phyloP scores from a whole-genome alignment of 345 rosid genomes.

The Murraya koenigii region DNA sequence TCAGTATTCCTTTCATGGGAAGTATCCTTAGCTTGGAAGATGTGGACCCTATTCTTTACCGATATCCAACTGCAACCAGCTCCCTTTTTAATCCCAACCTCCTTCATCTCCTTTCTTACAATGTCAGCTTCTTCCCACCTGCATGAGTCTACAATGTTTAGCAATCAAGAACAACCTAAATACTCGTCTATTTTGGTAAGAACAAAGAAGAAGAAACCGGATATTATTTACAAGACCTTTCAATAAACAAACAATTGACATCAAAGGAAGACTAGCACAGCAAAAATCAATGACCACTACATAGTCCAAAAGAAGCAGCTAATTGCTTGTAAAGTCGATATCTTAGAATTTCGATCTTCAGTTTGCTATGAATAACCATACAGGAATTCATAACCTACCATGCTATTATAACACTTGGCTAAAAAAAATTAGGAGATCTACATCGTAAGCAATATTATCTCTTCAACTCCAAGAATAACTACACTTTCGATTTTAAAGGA shows the following conservation, averaged over 20 bases:
- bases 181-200: neutral
- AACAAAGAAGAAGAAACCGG: neutral
- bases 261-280: neutral
- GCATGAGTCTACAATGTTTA: constrained; percentile 7
- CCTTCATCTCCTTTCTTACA: constrained; percentile 67
- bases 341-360: too few species aligned
- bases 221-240: neutral
- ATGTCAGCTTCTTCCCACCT: constrained; percentile 85
- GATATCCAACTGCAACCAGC: constrained; percentile 85
- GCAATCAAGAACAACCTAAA: neutral
- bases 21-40: constrained; percentile 82
- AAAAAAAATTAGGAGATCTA: neutral
- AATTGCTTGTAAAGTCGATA: neutral
- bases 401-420: neutral
- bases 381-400: neutral
- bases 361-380: neutral
- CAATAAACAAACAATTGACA: constrained; percentile 2
- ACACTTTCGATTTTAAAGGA: neutral
- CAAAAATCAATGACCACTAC: neutral
- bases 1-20: constrained; percentile 58
- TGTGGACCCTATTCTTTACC: constrained; percentile 58
- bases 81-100: constrained; percentile 71
- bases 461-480: neutral
- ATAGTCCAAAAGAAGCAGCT: neutral
- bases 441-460: neutral